phyloP scores from a whole-genome alignment of 345 rosid species.

The Camelina hispida region DNA sequence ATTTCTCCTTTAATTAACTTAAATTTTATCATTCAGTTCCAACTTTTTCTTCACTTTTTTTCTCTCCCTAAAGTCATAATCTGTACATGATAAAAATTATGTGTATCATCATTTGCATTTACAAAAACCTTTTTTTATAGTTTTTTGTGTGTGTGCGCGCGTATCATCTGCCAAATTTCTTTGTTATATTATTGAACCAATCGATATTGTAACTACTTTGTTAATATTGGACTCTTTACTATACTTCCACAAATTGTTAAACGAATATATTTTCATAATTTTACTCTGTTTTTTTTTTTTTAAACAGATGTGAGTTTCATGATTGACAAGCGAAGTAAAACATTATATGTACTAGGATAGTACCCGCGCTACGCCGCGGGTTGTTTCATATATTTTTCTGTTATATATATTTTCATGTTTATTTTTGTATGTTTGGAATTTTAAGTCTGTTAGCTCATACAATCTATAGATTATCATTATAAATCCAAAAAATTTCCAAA shows the following conservation, averaged over 20 bases:
- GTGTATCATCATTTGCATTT: background rate
- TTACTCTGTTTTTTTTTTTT: background rate
- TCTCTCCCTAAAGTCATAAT: background rate
- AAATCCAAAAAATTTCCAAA: no score
- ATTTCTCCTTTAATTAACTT: background rate
- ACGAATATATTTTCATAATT: background rate
- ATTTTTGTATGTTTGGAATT: no score
- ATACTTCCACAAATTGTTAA: background rate
- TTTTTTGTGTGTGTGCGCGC: no score
- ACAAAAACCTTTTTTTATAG: background rate
- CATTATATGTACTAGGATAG: background rate
- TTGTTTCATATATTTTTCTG: no score
- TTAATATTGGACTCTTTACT: background rate
- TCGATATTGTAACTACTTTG: background rate
- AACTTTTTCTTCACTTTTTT: background rate
- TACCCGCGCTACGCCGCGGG: no score
- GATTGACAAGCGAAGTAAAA: constrained; percentile 14
- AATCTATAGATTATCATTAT: no score
- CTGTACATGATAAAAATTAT: background rate
- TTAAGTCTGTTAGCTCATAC: no score
- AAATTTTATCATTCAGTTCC: background rate
- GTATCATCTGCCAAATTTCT: background rate
- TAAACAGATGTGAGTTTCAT: constrained; percentile 19
- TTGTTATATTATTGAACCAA: background rate
- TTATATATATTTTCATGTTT: no score